A percentile compares a stretch with the other conserved stretches of the same genome.
Conservation (phyloP, 352 stramenopile genomes). For the Globisporangium lucens region DNA sequence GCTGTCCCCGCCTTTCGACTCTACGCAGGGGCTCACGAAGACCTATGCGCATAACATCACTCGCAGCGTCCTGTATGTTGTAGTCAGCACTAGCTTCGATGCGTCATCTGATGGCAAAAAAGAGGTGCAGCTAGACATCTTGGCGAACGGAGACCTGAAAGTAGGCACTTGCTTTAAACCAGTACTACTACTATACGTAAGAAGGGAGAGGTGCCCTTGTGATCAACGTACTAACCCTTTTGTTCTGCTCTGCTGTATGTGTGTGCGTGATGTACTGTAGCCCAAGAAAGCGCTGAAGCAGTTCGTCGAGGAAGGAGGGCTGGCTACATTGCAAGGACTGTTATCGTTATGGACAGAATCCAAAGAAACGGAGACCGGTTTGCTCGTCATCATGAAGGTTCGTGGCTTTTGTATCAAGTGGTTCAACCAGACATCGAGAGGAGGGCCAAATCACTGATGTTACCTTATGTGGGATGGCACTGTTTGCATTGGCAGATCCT, state of each 20-base stretch:
- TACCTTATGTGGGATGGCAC: conserved; percentile 4
- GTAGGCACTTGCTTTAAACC: conserved; percentile 20
- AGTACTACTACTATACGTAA: conserved; percentile 1
- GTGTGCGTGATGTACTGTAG: conserved; percentile 16
- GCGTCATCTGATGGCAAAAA: conserved; percentile 22
- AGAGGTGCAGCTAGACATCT: conserved; percentile 31
- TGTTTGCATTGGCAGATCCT: conserved; percentile 30
- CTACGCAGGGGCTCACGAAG: conserved; percentile 5
- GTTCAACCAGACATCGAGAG: background rate
- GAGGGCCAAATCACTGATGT: background rate
- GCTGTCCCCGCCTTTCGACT: conserved; percentile 19
- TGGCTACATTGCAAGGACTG: conserved; percentile 41
- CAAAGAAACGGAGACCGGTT: conserved; percentile 44
- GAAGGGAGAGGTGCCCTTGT: background rate
- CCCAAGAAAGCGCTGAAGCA: conserved; percentile 42
- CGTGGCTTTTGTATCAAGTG: background rate
- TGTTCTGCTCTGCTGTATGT: conserved; percentile 1
- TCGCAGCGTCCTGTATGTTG: conserved; percentile 53
- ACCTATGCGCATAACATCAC: conserved; percentile 44
- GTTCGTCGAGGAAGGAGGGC: conserved; percentile 53
- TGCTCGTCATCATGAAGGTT: conserved; percentile 70
- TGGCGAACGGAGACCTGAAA: conserved; percentile 33
- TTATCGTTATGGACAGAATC: conserved; percentile 44
- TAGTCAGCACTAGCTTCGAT: conserved; percentile 39
- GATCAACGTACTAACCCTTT: background rate